Base-by-base conservation (phyloP, 768 basidiomycete genomes). In the Dictyophora rubrovolvata region DNA sequence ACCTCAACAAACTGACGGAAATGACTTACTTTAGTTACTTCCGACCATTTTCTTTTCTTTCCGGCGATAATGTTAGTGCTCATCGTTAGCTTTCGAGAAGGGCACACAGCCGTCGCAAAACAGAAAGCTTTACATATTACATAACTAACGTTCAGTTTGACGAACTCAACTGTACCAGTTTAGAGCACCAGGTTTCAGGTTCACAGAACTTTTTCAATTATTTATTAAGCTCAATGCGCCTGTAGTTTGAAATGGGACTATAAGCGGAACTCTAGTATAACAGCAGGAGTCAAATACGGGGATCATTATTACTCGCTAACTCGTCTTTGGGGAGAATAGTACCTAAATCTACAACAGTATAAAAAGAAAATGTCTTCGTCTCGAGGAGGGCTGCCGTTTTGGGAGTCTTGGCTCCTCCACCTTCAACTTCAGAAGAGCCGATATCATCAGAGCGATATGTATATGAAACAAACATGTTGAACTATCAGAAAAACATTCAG, bases 381-480 rank as follows among this genome's bases (percentile, higher is more conserved):
- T 89, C 89, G 1, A 86, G 82, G 1, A 86, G 82, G 62, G 82
- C 81, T 52, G 68, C n/a, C 72, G 68, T 60, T 66, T 75, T 75
- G 17, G 76, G 72, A 47, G 76, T n/a, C 60, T 65, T 20, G 22
- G 54, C 14, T 34, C 59, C 55, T 60, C 72, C 16, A 73, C 74
- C n/a, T 71, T 74, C 54, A 65, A 53, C 74, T 55, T 86, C 84
- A 1, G 82, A 79, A 14, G 82, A 80, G 1, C 82, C 76, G 21
- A 84, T 79, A 61, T 96, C 94, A 66, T 98, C 95, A 0, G 91
- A 87, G 35, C 88, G 82, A 69, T 98, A 99, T 0, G 93, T 95
- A 70, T 92, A 97, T 2, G 91, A 83, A 1, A 99, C 87, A 62
- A 93, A 80, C 82, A 98, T 86, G 65, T 93, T 93, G 70, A 93